Conservation (phyloP, 768 basidiomycete genomes). For the Tylopilus rubrobrunneus region DNA sequence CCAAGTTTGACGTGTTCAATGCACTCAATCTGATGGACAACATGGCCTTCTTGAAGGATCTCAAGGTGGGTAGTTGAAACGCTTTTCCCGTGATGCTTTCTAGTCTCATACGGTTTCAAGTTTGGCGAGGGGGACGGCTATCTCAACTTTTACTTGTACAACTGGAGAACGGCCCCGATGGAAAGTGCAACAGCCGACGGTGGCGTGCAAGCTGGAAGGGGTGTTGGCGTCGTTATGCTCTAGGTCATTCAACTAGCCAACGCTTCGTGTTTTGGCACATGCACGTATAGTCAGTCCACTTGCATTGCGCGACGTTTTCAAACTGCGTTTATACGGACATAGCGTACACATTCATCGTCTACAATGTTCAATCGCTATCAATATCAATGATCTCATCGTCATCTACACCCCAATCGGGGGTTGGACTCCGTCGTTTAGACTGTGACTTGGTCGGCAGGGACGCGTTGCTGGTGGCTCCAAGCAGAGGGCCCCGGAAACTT, state of each 20-base stretch:
- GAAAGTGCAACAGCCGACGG: slow-evolving; percentile 63
- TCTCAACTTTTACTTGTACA: slow-evolving; percentile 91
- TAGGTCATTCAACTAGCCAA: slow-evolving; percentile 31
- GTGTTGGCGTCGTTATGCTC: slow-evolving; percentile 93
- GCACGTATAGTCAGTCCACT: neutral
- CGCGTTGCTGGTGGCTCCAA: too few relatives aligned
- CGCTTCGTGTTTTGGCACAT: neutral
- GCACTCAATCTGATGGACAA: slow-evolving; percentile 96
- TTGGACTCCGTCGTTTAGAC: slow-evolving; percentile 46
- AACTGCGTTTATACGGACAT: slow-evolving; percentile 3
- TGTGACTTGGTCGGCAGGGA: too few relatives aligned
- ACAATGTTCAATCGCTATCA: slow-evolving; percentile 61
- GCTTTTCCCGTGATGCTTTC: neutral
- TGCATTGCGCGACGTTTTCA: neutral
- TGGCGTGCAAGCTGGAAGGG: slow-evolving; percentile 58
- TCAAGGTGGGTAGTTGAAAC: slow-evolving; percentile 55
- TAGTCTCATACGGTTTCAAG: slow-evolving; percentile 37
- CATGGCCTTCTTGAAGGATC: slow-evolving; percentile 69
- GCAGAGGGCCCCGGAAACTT: slow-evolving; percentile 16
- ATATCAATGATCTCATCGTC: slow-evolving; percentile 82
- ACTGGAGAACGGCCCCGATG: slow-evolving; percentile 83
- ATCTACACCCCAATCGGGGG: slow-evolving; percentile 83
- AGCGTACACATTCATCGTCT: slow-evolving; percentile 8
- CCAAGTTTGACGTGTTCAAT: slow-evolving; percentile 96
- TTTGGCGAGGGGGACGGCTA: slow-evolving; percentile 92